Percentiles rank a stretch among this genome's conserved stretches.
Conservation (phyloP, 345 rosid genomes). For the Aquilaria sinensis region DNA sequence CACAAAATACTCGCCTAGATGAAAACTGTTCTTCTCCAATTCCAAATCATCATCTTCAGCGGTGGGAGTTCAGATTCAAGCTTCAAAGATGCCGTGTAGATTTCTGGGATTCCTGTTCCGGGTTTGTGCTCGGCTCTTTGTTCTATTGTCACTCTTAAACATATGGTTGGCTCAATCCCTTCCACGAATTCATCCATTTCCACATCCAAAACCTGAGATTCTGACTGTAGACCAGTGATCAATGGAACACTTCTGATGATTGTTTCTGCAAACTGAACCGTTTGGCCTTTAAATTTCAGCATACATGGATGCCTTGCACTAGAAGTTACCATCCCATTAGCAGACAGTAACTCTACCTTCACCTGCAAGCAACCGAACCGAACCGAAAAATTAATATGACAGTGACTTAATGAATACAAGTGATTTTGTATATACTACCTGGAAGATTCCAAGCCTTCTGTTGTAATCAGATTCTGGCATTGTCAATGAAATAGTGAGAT, state of each 20-base stretch:
- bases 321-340: constrained; percentile 22
- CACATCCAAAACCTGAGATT: constrained; percentile 25
- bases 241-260: constrained; percentile 22
- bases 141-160: constrained; percentile 21
- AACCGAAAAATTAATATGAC: background rate
- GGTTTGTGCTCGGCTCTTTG: constrained; percentile 24
- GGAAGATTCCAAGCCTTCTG: constrained; percentile 28
- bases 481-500: constrained; percentile 21
- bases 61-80: constrained; percentile 19
- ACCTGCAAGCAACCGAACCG: constrained; percentile 9
- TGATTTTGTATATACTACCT: constrained; percentile 10
- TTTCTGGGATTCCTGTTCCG: constrained; percentile 32
- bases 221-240: constrained; percentile 20
- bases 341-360: constrained; percentile 26
- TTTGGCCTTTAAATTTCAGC: constrained; percentile 26
- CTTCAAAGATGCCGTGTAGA: constrained; percentile 24
- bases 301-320: constrained; percentile 28
- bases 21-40: constrained; percentile 14
- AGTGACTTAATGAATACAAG: no score
- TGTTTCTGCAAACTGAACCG: constrained; percentile 14
- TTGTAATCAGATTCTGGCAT: constrained; percentile 34
- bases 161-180: constrained; percentile 21
- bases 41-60: constrained; percentile 10
- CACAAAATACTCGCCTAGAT: constrained; percentile 7
- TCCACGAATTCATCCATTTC: constrained; percentile 20